A percentile compares a stretch with the other conserved stretches of the same genome.
Evolutionary conservation across 2,329 filamentous ascomycete genomes (phyloP).

Genomic region (Tolypocladium sp.): DNA sequence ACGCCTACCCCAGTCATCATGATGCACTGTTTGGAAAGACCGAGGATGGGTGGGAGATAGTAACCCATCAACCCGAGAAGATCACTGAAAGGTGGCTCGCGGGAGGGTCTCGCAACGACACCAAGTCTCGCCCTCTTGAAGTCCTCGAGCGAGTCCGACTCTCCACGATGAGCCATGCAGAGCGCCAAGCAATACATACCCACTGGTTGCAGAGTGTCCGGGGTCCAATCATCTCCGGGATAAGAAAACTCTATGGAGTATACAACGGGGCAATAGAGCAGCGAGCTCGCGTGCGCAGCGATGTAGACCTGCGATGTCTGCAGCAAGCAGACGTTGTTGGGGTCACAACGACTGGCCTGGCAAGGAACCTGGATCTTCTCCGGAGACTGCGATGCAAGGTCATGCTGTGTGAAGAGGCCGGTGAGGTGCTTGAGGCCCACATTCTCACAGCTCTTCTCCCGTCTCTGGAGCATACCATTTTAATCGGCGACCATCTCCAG

Average conservation of each 20-base stretch:
- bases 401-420: conserved; percentile 59
- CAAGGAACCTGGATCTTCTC: conserved; percentile 39
- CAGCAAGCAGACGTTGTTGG: conserved; percentile 40
- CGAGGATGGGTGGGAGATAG: neutral
- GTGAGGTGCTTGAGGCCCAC: conserved; percentile 58
- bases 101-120: neutral
- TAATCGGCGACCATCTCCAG: conserved; percentile 56
- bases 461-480: conserved; percentile 49
- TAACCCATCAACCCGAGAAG: neutral
- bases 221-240: conserved; percentile 5
- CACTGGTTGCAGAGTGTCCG: conserved; percentile 5
- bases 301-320: conserved; percentile 20
- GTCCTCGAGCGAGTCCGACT: neutral
- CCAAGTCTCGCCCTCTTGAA: neutral
- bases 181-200: conserved; percentile 1
- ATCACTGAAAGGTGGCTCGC: conserved; percentile 1
- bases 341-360: conserved; percentile 50
- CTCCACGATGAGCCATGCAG: conserved; percentile 2
- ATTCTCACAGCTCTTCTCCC: conserved; percentile 50
- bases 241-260: neutral
- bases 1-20: neutral
- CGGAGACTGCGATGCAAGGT: conserved; percentile 42
- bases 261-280: conserved; percentile 1
- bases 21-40: neutral
- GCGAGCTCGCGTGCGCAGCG: conserved; percentile 5